Evolutionary conservation across 345 rosid genomes (phyloP).

Genomic region (Eucalyptus dawsonii): DNA sequence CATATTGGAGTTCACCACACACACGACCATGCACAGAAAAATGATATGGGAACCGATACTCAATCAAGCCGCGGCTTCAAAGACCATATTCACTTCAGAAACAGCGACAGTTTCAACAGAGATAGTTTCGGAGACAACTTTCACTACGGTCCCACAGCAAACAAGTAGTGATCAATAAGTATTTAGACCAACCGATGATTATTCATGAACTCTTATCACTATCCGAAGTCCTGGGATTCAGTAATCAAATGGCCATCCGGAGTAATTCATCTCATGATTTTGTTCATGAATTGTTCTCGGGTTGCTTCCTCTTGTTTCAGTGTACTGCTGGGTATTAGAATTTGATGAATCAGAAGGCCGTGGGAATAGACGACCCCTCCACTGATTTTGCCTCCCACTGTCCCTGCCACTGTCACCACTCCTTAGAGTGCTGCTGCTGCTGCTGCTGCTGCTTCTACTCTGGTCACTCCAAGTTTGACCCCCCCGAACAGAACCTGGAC

Average conservation of each 20-base stretch:
- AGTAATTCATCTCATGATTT: constrained; percentile 1
- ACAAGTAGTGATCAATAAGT: background rate
- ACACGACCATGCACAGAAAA: background rate
- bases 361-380: background rate
- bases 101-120: background rate
- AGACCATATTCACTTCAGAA: background rate
- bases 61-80: background rate
- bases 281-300: background rate
- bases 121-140: background rate
- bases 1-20: background rate
- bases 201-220: background rate
- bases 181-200: background rate
- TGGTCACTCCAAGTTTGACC: background rate
- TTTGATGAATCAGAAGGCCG: background rate
- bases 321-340: background rate
- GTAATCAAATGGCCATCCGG: constrained; percentile 5
- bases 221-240: background rate
- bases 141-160: background rate
- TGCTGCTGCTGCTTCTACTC: background rate
- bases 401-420: background rate
- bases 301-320: background rate
- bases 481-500: background rate
- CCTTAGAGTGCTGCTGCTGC: background rate
- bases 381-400: background rate
- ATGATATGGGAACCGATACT: background rate